Evolutionary conservation across 805 yeast species (phyloP).

Genomic region (Candida patagonica): DNA sequence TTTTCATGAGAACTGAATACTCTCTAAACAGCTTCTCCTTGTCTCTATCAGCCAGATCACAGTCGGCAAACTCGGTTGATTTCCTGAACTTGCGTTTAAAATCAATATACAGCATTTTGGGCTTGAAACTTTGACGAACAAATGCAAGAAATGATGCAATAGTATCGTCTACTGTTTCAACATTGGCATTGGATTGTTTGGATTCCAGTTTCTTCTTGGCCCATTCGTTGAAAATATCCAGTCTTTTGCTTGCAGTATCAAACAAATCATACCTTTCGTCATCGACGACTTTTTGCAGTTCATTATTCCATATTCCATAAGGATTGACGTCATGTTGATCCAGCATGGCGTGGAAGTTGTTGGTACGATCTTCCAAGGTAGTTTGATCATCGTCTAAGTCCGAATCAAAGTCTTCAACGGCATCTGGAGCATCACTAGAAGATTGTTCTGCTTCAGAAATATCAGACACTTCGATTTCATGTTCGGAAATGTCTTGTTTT

Average conservation of each 20-base stretch:
- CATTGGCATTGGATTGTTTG: constrained; percentile 4
- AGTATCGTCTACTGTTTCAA: constrained; percentile 7
- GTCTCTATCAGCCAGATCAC: constrained; percentile 28
- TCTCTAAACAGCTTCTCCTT: constrained; percentile 34
- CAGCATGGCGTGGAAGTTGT: constrained; percentile 30
- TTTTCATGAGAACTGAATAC: constrained; percentile 17
- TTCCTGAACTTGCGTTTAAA: constrained; percentile 31
- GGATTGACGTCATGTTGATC: constrained; percentile 32
- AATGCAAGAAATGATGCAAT: constrained; percentile 24
- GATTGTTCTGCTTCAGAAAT: constrained; percentile 14
- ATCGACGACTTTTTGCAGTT: constrained; percentile 32
- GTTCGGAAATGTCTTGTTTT: constrained; percentile 5
- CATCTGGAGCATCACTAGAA: constrained; percentile 15
- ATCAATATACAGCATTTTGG: constrained; percentile 30
- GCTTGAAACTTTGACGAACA: constrained; percentile 21
- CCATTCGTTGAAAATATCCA: constrained; percentile 41
- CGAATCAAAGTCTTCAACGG: constrained; percentile 12
- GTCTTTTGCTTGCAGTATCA: constrained; percentile 29
- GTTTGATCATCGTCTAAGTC: constrained; percentile 19
- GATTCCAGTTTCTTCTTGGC: constrained; percentile 15
- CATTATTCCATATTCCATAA: constrained; percentile 40
- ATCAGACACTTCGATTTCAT: constrained; percentile 4
- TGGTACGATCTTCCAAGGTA: constrained; percentile 7
- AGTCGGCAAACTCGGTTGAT: constrained; percentile 19
- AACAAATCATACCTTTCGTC: constrained; percentile 35